Evolutionary conservation across 2,329 filamentous ascomycete genomes (phyloP).

Genomic region (Cordyceps tenuipes): DNA sequence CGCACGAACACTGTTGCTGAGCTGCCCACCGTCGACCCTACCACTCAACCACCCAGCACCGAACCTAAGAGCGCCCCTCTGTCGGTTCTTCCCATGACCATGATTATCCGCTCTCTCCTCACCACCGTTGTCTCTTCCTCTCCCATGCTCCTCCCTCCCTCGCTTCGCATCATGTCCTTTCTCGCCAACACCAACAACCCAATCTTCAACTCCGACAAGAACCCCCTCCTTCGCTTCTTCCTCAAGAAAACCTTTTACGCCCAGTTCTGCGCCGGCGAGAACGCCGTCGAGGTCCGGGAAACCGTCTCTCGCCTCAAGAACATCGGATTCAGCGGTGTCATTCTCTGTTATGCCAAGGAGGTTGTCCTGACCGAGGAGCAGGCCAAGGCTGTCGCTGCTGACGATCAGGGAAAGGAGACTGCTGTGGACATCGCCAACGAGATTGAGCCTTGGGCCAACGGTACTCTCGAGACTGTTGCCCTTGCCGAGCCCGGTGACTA

Average conservation of each 20-base stretch:
- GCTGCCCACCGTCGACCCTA: constrained; percentile 20
- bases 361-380: constrained; percentile 59
- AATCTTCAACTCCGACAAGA: constrained; percentile 65
- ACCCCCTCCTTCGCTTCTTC: constrained; percentile 59
- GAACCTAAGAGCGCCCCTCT: constrained; percentile 38
- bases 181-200: constrained; percentile 62
- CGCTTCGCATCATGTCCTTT: constrained; percentile 56
- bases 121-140: constrained; percentile 66
- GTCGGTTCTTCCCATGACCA: constrained; percentile 56
- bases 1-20: constrained; percentile 28
- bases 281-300: constrained; percentile 53
- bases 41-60: constrained; percentile 21
- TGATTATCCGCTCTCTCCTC: constrained; percentile 59
- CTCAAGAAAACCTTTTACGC: constrained; percentile 80
- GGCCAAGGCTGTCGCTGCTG: constrained; percentile 33
- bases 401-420: constrained; percentile 39
- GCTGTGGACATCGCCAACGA: constrained; percentile 47
- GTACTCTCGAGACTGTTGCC: constrained; percentile 64
- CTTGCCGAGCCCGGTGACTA: constrained; percentile 57
- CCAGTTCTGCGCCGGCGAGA: constrained; percentile 85
- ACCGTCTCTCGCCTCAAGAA: constrained; percentile 59
- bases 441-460: constrained; percentile 62
- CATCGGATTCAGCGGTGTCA: constrained; percentile 75
- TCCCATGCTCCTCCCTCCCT: constrained; percentile 58
- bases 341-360: constrained; percentile 76